Percentiles rank a stretch among this genome's conserved stretches.
Evolutionary conservation across 202 grass and related monocot species (phyloP).

Genomic region (Schoenoplectus tabernaemontani): DNA sequence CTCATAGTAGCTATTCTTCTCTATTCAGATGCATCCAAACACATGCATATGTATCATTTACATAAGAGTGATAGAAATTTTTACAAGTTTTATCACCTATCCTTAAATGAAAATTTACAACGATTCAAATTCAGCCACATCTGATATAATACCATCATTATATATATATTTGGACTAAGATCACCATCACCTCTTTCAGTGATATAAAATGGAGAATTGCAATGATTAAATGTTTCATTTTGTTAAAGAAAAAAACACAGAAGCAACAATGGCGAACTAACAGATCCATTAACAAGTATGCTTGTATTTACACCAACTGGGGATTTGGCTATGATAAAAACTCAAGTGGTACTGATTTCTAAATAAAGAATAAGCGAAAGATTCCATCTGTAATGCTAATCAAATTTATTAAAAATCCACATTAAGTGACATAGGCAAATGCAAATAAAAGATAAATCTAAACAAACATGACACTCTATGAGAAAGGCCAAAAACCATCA

Average conservation of each 20-base stretch:
- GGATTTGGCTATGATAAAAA: background rate
- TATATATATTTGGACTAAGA: too few species aligned
- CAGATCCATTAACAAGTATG: background rate
- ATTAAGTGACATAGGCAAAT: background rate
- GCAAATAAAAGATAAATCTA: background rate
- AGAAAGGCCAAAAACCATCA: conserved; percentile 47
- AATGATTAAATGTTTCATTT: background rate
- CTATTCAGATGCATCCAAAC: too few species aligned
- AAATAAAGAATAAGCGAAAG: background rate
- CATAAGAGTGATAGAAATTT: too few species aligned
- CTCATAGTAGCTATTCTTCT: too few species aligned
- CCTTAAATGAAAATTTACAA: too few species aligned
- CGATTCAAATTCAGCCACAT: too few species aligned
- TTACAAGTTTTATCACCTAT: too few species aligned
- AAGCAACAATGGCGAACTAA: background rate
- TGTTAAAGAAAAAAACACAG: background rate
- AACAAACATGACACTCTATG: background rate
- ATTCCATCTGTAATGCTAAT: background rate
- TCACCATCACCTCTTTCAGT: background rate
- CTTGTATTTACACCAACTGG: background rate
- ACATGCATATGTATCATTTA: too few species aligned
- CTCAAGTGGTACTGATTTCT: background rate
- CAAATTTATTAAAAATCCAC: conserved; percentile 1
- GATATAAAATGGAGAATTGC: background rate
- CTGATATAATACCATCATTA: too few species aligned